Evolutionary conservation across 2,329 filamentous ascomycete genomes (phyloP), one percentile per base, ranked within the genome.

Genomic region (Sporothrix sp.): DNA sequence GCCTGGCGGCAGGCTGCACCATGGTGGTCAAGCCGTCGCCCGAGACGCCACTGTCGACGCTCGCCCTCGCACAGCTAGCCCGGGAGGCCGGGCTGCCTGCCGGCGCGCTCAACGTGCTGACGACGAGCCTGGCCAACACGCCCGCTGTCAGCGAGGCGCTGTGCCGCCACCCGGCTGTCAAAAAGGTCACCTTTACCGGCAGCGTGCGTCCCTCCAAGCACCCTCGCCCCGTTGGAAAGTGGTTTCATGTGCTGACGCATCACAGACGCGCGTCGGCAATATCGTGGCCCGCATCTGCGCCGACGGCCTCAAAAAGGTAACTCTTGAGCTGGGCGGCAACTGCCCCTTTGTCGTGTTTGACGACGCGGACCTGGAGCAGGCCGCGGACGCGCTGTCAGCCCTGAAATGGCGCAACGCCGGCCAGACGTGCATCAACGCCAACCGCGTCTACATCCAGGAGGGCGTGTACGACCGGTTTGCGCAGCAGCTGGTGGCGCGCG

Each of bases 31-130:
- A 87, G 66, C 81, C 84, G 2, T 82, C 79, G 4, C 83, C 82
- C 1, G 68, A 70, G 53, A 64, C 67, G 1, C 70, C 70, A 1
- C 58, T 69, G 5, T 59, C 57, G 3, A 57, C 61, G 1, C 56
- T 68, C 4, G 61, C 60, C 1, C 57, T 71, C 3, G 69, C 63
- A 0, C 55, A 54, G 2, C 56, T 72, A 18, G 61, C 68, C 48
- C 58, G 59, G 33, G 59, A 68, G 49, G 69, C 69, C 3, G 68
- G 69, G 3, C 88, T 89, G 62, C 61, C 87, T 54, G 77, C 91
- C 63, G 72, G 72, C 3, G 88, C 87, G 0, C 87, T 94, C 68
- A 80, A 93, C 44, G 94, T 88, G 72, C 91, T 94, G 87, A 76
- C 77, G 20, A 93, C 87, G 0, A 80, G 80, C 54, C 69, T 71